Evolutionary conservation across 208 protist species (phyloP), one percentile per base, ranked within the genome.

Genomic region (Trypanosomatidae sp.): DNA sequence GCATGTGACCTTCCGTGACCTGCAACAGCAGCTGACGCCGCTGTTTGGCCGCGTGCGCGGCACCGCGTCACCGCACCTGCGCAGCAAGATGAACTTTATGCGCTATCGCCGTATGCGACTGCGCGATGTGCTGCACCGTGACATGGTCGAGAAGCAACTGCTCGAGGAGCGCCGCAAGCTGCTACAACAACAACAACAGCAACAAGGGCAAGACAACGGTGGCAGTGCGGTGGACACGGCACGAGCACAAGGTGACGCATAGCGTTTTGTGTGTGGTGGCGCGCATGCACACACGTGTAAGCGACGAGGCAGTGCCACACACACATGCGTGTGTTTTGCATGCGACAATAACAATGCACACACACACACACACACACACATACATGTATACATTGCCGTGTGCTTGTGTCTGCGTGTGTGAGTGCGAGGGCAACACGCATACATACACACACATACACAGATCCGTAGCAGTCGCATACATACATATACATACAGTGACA

Each of bases 81-180:
- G 81, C 20, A 88, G 78, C 47, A 75, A 79, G 38, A 55, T 61
- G 44, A 85, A 83, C 39, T 92, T 92, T 45, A 88, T 86, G 72
- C 59, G 49, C n/a, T 60, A 79, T 30, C 74, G 83, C 4, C 71
- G 75, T 0, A 86, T 88, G 78, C 64, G 78, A 0, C 42, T 92
- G 38, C 69, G 78, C 7, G 83, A 92, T 49, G 73, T 92, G 19
- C 63, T 88, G 51, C 71, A 88, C 48, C 74, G 83, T 3, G 78
- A 92, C 48, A 46, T 58, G 33, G 53, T 88, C 1, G 77, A 92
- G 54, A 66, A 79, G 66, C 58, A 52, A 13, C 41, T 92, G 49
- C 53, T 92, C 18, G 76, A 76, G 41, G 71, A 76, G 45, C 61
- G 50, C 52, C 71, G 70, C n/a, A n/a, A n/a, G n/a, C n/a, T n/a